Conservation (phyloP, 371 early-diverging fungal species). For the Fennellomyces sp. region DNA sequence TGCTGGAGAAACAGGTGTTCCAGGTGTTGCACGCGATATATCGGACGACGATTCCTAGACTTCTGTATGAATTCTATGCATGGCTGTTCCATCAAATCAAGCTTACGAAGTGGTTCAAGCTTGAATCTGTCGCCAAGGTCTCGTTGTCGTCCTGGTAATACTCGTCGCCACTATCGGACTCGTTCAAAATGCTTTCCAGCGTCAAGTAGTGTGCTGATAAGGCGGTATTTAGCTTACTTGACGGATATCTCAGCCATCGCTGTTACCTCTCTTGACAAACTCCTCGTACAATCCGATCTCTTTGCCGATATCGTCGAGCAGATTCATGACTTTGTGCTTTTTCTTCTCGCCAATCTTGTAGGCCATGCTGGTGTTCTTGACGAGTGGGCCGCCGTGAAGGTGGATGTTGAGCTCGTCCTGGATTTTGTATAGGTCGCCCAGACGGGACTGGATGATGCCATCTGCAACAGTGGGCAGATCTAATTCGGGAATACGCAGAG, state of each 20-base stretch:
- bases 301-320: slow-evolving; percentile 58
- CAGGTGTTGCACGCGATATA: slow-evolving; percentile 32
- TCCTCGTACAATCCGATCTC: slow-evolving; percentile 78
- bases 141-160: slow-evolving; percentile 31
- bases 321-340: slow-evolving; percentile 45
- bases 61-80: background rate
- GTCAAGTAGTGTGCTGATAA: slow-evolving; percentile 51
- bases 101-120: slow-evolving; percentile 39
- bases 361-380: slow-evolving; percentile 29
- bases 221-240: too few species aligned
- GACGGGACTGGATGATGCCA: slow-evolving; percentile 58
- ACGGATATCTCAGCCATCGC: too few species aligned
- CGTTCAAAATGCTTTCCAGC: slow-evolving; percentile 58
- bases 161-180: slow-evolving; percentile 42
- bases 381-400: slow-evolving; percentile 30
- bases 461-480: slow-evolving; percentile 68
- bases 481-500: slow-evolving; percentile 65
- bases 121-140: slow-evolving; percentile 43
- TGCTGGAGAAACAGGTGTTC: slow-evolving; percentile 20
- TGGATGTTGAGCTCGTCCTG: slow-evolving; percentile 32
- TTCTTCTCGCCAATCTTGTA: slow-evolving; percentile 44
- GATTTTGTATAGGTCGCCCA: slow-evolving; percentile 56
- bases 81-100: background rate
- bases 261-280: slow-evolving; percentile 73
- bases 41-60: slow-evolving; percentile 47